phyloP scores from a whole-genome alignment of 2,329 filamentous ascomycete species.

The Parafenestella ontariensis region DNA sequence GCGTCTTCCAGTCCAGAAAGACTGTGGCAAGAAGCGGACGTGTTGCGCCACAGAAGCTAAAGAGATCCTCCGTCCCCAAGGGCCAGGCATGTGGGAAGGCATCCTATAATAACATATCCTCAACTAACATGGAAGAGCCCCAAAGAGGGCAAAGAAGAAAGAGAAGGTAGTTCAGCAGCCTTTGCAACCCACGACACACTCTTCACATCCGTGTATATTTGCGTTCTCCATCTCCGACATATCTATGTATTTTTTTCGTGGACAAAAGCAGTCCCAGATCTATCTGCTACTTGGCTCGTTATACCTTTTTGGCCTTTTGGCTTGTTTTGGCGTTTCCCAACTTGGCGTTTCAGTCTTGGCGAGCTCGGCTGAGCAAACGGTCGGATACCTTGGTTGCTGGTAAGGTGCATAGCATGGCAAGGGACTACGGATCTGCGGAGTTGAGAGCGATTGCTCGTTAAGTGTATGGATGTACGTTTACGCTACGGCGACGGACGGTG shows the following conservation, averaged over 20 bases:
- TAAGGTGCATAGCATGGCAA: slow-evolving; percentile 4
- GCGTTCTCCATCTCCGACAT: slow-evolving; percentile 14
- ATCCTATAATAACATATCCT: slow-evolving; percentile 55
- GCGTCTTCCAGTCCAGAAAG: slow-evolving; percentile 54
- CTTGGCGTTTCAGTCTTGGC: not conserved
- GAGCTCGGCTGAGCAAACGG: slow-evolving; percentile 1
- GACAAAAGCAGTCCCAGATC: slow-evolving; percentile 9
- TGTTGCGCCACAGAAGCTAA: slow-evolving; percentile 70
- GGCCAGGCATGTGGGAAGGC: slow-evolving; percentile 71
- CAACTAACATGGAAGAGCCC: slow-evolving; percentile 15
- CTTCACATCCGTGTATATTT: slow-evolving; percentile 29
- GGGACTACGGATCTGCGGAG: not conserved
- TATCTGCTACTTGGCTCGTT: slow-evolving; percentile 13
- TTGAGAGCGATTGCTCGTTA: not conserved
- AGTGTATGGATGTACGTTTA: slow-evolving; percentile 3
- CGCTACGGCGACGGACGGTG: not conserved
- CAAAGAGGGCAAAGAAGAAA: slow-evolving; percentile 27
- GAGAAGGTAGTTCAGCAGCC: slow-evolving; percentile 16
- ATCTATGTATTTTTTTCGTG: slow-evolving; percentile 14
- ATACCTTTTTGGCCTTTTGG: slow-evolving; percentile 14
- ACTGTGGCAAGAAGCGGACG: slow-evolving; percentile 67
- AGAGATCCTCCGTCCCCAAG: slow-evolving; percentile 59
- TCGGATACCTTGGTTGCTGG: not conserved
- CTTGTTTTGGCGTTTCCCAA: slow-evolving; percentile 11
- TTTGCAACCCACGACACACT: slow-evolving; percentile 13